Conservation (phyloP, 1,139 yeast genomes). For the Entelexis paramagnoliae region DNA sequence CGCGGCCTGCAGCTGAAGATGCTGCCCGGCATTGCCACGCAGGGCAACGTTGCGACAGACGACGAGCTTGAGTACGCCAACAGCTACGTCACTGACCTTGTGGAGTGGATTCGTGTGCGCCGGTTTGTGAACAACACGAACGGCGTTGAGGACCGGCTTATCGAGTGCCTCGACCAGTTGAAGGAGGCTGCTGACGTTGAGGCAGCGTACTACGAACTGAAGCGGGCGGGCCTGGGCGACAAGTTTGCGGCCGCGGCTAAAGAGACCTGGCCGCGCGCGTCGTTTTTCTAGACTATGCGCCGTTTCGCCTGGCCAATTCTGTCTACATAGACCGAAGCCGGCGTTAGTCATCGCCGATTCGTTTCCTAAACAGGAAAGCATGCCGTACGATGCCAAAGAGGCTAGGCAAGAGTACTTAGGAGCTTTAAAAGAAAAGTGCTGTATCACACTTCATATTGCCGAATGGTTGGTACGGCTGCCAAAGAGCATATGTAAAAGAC, state of each 20-base stretch:
- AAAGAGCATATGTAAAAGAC: too few relatives aligned
- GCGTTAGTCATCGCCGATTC: conserved; percentile 2
- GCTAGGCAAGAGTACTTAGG: too few relatives aligned
- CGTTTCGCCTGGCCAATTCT: too few relatives aligned
- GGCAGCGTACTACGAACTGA: conserved; percentile 11
- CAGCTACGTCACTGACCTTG: conserved; percentile 23
- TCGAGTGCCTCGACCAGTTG: conserved; percentile 2
- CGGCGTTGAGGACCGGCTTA: conserved; percentile 18
- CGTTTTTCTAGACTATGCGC: background rate
- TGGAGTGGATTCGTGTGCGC: conserved; percentile 22
- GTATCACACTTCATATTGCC: too few relatives aligned
- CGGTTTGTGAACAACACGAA: conserved; percentile 10
- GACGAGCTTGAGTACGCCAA: conserved; percentile 25
- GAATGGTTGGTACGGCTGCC: too few relatives aligned
- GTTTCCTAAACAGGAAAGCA: background rate
- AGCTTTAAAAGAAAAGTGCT: too few relatives aligned
- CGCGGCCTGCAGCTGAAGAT: conserved; percentile 29
- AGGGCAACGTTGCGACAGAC: conserved; percentile 26
- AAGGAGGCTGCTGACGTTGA: conserved; percentile 10
- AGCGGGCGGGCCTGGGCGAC: conserved; percentile 14
- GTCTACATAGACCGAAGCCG: too few relatives aligned
- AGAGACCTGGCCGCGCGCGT: conserved; percentile 15
- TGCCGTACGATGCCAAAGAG: background rate
- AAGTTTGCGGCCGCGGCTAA: conserved; percentile 15
- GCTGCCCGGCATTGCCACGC: conserved; percentile 27